These are phyloP conservation scores for Cucumis cinereus DNA, from an alignment of 306 rosid genomes.

Conservation along the genomic window DNA sequence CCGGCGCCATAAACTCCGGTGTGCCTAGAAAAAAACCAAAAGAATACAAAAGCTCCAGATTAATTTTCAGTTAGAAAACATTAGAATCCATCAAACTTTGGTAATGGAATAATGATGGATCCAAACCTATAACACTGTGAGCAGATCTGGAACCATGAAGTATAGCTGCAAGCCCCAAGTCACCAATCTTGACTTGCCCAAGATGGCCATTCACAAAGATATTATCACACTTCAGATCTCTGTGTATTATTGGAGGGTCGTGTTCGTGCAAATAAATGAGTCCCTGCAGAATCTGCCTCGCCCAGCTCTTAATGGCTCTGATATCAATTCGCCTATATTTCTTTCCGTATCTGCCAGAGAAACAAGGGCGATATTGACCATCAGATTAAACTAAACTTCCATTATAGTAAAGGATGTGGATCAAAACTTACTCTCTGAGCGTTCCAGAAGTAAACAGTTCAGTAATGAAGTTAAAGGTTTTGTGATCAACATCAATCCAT, in stretches of 20 bases:
- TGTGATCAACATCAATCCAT: conserved; percentile 61
- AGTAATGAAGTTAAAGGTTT: conserved; percentile 73
- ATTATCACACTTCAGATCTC: conserved; percentile 88
- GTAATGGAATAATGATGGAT: not conserved
- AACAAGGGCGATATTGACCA: not conserved
- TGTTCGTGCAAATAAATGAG: conserved; percentile 67
- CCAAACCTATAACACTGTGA: conserved; percentile 78
- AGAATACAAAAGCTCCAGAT: not conserved
- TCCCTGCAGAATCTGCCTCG: conserved; percentile 61
- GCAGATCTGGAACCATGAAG: conserved; percentile 61
- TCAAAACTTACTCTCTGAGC: conserved; percentile 59
- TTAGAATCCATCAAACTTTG: not conserved
- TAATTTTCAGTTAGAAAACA: not conserved
- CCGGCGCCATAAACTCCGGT: conserved; percentile 97
- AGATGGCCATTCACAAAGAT: conserved; percentile 89
- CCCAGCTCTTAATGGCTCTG: conserved; percentile 69
- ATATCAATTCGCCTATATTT: conserved; percentile 43
- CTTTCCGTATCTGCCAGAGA: conserved; percentile 57
- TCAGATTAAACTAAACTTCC: not conserved
- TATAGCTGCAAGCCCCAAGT: conserved; percentile 75
- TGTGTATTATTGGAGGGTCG: conserved; percentile 78
- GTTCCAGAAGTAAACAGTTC: conserved; percentile 88
- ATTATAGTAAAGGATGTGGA: not conserved
- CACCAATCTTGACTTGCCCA: conserved; percentile 89
- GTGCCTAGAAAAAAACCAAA: conserved; percentile 39